phyloP scores from a whole-genome alignment of 768 basidiomycete species.

The Suillus fuscotomentosus region DNA sequence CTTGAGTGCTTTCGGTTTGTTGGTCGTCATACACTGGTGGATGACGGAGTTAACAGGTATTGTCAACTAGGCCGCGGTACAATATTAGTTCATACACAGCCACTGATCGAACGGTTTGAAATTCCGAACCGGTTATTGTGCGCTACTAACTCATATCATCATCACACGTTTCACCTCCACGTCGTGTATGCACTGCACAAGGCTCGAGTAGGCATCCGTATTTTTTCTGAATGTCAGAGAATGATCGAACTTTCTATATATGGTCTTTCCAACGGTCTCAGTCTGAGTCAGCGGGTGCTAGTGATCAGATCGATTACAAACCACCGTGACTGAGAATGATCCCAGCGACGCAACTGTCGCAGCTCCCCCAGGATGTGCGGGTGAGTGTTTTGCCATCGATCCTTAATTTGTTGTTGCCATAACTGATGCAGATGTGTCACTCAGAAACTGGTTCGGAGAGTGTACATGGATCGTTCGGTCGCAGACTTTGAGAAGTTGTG shows the following conservation, averaged over 20 bases:
- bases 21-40: too few species aligned
- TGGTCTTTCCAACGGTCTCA: too few species aligned
- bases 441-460: background rate
- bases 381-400: background rate
- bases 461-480: background rate
- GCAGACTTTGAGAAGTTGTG: background rate
- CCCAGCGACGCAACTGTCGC: background rate
- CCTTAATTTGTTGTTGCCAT: background rate
- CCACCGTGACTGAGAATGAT: background rate
- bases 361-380: background rate
- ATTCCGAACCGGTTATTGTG: background rate
- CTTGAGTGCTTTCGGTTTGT: background rate
- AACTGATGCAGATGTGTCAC: background rate
- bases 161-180: constrained; percentile 9
- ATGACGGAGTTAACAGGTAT: too few species aligned
- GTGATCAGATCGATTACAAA: too few species aligned
- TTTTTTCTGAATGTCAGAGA: too few species aligned
- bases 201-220: too few species aligned
- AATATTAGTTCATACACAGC: too few species aligned
- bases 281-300: too few species aligned
- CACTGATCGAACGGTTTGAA: too few species aligned
- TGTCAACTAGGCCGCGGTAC: too few species aligned
- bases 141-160: background rate
- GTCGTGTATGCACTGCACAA: too few species aligned
- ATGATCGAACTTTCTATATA: too few species aligned